These are phyloP conservation scores for Talaromyces marneffei DNA, from an alignment of 2,329 filamentous ascomycete genomes.

Conservation along the genomic window DNA sequence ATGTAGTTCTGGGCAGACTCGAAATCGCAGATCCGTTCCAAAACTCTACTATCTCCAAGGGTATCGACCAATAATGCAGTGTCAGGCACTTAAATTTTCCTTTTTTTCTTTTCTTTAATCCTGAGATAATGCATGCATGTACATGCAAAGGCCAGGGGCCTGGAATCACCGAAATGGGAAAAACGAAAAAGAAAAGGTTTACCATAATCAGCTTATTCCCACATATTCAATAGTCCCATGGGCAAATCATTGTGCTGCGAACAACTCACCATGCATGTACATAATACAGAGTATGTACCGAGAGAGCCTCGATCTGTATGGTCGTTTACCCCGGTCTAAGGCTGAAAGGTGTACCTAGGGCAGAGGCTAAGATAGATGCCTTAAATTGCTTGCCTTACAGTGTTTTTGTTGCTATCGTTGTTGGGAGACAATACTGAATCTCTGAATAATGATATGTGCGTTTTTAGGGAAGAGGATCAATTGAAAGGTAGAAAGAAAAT, in stretches of 20 bases:
- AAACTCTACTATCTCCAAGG: background rate
- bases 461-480: too few species aligned
- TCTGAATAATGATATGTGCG: background rate
- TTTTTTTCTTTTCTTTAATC: too few species aligned
- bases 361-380: slow-evolving; percentile 4
- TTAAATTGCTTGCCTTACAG: slow-evolving; percentile 3
- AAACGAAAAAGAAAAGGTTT: background rate
- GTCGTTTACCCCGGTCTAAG: background rate
- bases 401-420: too few species aligned
- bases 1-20: background rate
- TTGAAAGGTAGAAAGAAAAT: background rate
- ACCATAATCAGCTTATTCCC: background rate
- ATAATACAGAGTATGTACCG: background rate
- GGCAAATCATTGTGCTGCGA: slow-evolving; percentile 11
- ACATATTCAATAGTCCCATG: background rate
- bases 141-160: background rate
- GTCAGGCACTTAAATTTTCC: background rate
- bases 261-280: slow-evolving; percentile 12
- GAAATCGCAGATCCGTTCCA: background rate
- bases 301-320: background rate
- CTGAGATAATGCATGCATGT: background rate
- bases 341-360: background rate
- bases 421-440: background rate
- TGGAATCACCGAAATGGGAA: background rate
- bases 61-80: background rate